phyloP scores from a whole-genome alignment of 805 yeast genomes.

The Candida sonorensis region DNA sequence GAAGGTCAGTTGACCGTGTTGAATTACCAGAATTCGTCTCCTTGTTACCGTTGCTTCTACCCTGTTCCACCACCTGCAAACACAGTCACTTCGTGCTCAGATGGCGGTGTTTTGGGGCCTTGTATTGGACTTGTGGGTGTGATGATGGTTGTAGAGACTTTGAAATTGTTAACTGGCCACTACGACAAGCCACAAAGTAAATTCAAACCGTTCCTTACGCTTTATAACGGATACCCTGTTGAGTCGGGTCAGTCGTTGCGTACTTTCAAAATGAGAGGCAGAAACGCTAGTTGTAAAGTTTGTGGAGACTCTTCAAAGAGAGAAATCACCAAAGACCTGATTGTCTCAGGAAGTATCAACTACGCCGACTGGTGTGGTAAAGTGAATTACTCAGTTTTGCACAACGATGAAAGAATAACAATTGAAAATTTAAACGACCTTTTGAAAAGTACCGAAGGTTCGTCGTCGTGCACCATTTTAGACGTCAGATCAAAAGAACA shows the following conservation, averaged over 20 bases:
- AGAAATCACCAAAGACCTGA: slow-evolving; percentile 37
- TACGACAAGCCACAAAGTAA: slow-evolving; percentile 42
- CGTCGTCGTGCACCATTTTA: too few relatives aligned
- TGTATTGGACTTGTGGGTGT: slow-evolving; percentile 91
- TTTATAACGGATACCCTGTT: slow-evolving; percentile 52
- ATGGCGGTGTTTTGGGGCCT: slow-evolving; percentile 93
- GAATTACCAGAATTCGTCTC: slow-evolving; percentile 62
- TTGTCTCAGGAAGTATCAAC: slow-evolving; percentile 44
- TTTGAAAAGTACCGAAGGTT: slow-evolving; percentile 8
- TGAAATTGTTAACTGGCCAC: slow-evolving; percentile 59
- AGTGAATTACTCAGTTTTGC: slow-evolving; percentile 38
- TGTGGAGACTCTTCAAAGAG: slow-evolving; percentile 54
- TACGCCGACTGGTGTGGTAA: slow-evolving; percentile 75
- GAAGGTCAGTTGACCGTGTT: slow-evolving; percentile 86
- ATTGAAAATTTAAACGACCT: slow-evolving; percentile 28
- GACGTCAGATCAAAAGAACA: slow-evolving; percentile 86
- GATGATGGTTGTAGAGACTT: slow-evolving; percentile 81
- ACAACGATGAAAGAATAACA: slow-evolving; percentile 38
- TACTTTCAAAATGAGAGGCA: slow-evolving; percentile 72
- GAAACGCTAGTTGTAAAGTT: slow-evolving; percentile 50
- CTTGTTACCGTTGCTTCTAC: slow-evolving; percentile 91
- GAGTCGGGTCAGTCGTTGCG: slow-evolving; percentile 57
- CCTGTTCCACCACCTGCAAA: slow-evolving; percentile 87
- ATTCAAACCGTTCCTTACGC: slow-evolving; percentile 62
- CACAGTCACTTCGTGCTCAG: slow-evolving; percentile 77